phyloP scores from a whole-genome alignment of 352 stramenopile genomes.

The Lagenidium giganteum region DNA sequence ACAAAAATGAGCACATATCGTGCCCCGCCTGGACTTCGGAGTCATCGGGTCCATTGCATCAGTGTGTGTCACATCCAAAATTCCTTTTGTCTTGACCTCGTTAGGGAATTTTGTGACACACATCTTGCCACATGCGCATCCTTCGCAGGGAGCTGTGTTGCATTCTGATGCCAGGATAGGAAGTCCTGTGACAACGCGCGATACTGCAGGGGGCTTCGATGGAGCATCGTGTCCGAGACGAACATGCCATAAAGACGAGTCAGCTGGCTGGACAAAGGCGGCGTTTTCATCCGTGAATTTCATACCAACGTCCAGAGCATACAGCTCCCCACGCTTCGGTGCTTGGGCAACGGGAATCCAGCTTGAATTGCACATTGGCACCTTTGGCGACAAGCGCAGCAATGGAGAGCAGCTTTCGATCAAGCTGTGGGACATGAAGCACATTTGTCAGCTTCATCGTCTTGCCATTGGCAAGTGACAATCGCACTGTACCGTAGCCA shows the following conservation, averaged over 20 bases:
- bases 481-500: too few relatives aligned
- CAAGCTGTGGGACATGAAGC: too few relatives aligned
- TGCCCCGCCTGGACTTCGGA: constrained; percentile 5
- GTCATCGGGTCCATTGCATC: constrained; percentile 13
- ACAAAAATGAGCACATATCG: constrained; percentile 17
- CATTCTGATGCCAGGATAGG: background rate
- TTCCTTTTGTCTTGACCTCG: constrained; percentile 3
- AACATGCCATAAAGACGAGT: constrained; percentile 17
- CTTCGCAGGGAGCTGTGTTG: constrained; percentile 9
- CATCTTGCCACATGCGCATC: constrained; percentile 18
- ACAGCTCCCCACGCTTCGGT: too few relatives aligned
- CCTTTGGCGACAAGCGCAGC: too few relatives aligned
- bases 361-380: too few relatives aligned
- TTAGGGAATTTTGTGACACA: background rate
- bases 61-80: constrained; percentile 10
- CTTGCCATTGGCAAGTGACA: too few relatives aligned
- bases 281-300: too few relatives aligned
- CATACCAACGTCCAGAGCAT: too few relatives aligned
- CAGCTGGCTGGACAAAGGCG: too few relatives aligned
- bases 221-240: constrained; percentile 10
- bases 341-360: too few relatives aligned
- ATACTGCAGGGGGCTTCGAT: background rate
- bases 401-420: too few relatives aligned
- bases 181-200: background rate
- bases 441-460: too few relatives aligned